Evolutionary conservation across 257 asterid genomes (phyloP).

Genomic region (Orobanche coerulescens): DNA sequence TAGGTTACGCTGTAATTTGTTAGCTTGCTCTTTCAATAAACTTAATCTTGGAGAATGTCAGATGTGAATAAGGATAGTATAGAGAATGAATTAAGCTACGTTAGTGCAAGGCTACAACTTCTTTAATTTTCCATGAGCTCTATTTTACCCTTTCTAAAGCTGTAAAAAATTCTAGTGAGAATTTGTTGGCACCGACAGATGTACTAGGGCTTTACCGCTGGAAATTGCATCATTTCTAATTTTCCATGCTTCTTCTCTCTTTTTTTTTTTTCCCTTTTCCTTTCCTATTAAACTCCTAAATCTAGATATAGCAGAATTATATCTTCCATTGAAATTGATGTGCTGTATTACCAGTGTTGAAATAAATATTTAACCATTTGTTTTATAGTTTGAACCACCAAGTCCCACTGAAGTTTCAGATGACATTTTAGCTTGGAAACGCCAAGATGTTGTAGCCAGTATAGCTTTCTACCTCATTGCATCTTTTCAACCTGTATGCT

Average conservation of each 20-base stretch:
- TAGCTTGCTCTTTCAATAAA: background rate
- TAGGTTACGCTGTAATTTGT: background rate
- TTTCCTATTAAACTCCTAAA: background rate
- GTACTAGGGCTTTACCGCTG: background rate
- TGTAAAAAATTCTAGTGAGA: background rate
- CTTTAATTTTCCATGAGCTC: background rate
- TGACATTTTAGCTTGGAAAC: too few relatives aligned
- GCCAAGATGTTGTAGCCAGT: too few relatives aligned
- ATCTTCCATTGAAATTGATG: background rate
- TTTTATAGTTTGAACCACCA: too few relatives aligned
- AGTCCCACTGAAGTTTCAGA: too few relatives aligned
- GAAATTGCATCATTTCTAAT: background rate
- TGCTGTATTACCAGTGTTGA: too few relatives aligned
- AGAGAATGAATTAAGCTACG: background rate
- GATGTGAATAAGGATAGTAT: background rate
- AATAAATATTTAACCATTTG: too few relatives aligned
- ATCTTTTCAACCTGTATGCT: too few relatives aligned
- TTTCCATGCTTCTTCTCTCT: background rate
- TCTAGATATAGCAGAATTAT: background rate
- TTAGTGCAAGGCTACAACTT: background rate
- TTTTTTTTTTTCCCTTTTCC: background rate
- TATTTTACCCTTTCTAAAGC: slow-evolving; percentile 3
- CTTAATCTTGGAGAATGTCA: background rate
- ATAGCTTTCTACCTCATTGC: too few relatives aligned
- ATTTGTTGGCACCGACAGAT: background rate